Base-by-base conservation (phyloP, 2,329 filamentous ascomycete species). In the Calycina marina region DNA sequence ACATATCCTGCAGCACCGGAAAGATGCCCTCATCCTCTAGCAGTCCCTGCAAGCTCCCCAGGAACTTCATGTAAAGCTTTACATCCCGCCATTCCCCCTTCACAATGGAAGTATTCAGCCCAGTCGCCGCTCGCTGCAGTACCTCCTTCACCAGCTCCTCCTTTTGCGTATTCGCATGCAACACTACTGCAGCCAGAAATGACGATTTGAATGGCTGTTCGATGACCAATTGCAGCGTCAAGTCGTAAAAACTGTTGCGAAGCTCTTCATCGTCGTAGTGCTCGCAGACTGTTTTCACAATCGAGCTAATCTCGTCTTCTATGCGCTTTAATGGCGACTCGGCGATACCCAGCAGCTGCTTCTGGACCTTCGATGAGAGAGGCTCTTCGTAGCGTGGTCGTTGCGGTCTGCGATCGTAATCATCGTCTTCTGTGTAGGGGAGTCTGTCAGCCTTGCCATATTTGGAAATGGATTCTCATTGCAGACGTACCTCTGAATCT, bases 181-280 rank as follows among this genome's bases (percentile, higher is more conserved):
- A 67, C 26, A 92, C 69, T 10, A 88, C 76, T 13, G 81, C 83
- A 6, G 86, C 85, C 22, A 93, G 69, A 53, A 94, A 96, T 0
- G 90, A 88, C n/a, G 85, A 92, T 64, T 96, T 96, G 56, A 98
- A 77, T 1, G 90, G 90, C 59, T 98, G 90, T 59, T 98, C 90
- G 20, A 83, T 55, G 26, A 80, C 67, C 43, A 96, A 65, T 56
- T 88, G 81, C 37, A 86, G 60, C 5, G 75, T 63, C 17, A 93
- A 67, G 36, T 77, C 71, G 43, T 81, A 63, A 54, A 93, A 92
- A 31, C 67, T 72, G 18, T 65, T 68, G 42, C 75, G 75, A 34
- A 93, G 61, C 44, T 85, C 78, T 44, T 77, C 73, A n/a, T 92
- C 85, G 52, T 5, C 9, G 13, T 79, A 80, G 56, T 92, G 79